Conservation (phyloP, 345 rosid species). For the Isatis tinctoria region DNA sequence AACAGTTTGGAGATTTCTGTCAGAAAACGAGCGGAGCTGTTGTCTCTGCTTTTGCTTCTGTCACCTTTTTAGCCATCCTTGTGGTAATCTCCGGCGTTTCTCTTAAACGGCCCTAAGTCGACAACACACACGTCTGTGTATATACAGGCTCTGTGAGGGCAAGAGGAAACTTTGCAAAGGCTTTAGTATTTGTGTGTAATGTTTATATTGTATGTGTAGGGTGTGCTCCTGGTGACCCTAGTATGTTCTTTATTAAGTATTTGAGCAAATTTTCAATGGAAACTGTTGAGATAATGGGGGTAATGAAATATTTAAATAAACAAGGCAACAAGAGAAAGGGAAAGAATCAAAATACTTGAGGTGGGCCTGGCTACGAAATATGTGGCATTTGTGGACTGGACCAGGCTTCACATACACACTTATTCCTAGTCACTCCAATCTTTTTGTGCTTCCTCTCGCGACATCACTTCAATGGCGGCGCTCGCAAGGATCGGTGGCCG, state of each 20-base stretch:
- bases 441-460: not conserved
- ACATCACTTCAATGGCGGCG: conserved; percentile 49
- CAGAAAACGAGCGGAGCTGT: conserved; percentile 63
- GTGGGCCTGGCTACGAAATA: not conserved
- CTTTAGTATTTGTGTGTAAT: conserved; percentile 7
- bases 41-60: conserved; percentile 55
- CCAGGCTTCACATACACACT: not conserved
- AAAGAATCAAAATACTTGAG: too few species aligned
- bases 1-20: conserved; percentile 74
- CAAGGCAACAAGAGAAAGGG: too few species aligned
- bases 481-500: conserved; percentile 40
- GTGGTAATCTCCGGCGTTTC: conserved; percentile 51
- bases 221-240: not conserved
- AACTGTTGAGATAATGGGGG: too few species aligned
- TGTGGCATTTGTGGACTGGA: not conserved
- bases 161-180: not conserved
- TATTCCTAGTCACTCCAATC: not conserved
- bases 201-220: not conserved
- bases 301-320: too few species aligned
- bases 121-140: not conserved
- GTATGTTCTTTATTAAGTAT: not conserved
- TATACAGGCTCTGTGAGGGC: not conserved
- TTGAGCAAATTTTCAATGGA: not conserved
- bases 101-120: conserved; percentile 30
- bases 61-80: conserved; percentile 38